These are phyloP conservation scores for Neurospora sp. DNA, from an alignment of 495 filamentous ascomycete species.

Conservation along the genomic window DNA sequence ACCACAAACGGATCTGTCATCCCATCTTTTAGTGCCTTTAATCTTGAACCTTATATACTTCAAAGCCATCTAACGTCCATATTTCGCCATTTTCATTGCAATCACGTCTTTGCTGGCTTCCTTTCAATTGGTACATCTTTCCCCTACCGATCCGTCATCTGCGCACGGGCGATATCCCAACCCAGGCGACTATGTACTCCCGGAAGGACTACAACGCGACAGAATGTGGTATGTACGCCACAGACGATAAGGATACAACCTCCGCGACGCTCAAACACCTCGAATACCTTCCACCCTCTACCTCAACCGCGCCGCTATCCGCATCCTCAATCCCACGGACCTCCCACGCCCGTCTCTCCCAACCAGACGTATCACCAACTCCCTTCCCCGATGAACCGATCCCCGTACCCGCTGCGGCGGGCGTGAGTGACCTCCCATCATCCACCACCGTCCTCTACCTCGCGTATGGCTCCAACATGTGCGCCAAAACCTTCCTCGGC, in stretches of 20 bases:
- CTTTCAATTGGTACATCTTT: not conserved
- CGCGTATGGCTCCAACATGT: constrained; percentile 90
- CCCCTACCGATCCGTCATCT: not conserved
- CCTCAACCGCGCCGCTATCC: not conserved
- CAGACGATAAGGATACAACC: not conserved
- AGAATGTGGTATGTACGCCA: not conserved
- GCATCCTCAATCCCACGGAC: constrained; percentile 8
- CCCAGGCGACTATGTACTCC: not conserved
- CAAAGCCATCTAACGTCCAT: not conserved
- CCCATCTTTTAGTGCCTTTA: not conserved
- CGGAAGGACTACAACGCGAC: not conserved
- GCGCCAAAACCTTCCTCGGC: constrained; percentile 62
- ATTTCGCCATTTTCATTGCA: not conserved
- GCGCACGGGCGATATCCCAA: not conserved
- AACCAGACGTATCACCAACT: constrained; percentile 17
- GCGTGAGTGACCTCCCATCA: not conserved
- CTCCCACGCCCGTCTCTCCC: constrained; percentile 15
- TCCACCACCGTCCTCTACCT: constrained; percentile 68
- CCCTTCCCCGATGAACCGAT: constrained; percentile 19
- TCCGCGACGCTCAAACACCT: not conserved
- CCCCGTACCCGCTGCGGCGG: constrained; percentile 2
- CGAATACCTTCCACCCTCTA: not conserved
- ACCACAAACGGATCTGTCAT: not conserved
- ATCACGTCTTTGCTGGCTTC: not conserved
- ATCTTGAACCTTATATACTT: not conserved